Percentiles rank a stretch among this genome's conserved stretches.
phyloP scores from a whole-genome alignment of 2,329 filamentous ascomycete species.

The Fusarium sp. region DNA sequence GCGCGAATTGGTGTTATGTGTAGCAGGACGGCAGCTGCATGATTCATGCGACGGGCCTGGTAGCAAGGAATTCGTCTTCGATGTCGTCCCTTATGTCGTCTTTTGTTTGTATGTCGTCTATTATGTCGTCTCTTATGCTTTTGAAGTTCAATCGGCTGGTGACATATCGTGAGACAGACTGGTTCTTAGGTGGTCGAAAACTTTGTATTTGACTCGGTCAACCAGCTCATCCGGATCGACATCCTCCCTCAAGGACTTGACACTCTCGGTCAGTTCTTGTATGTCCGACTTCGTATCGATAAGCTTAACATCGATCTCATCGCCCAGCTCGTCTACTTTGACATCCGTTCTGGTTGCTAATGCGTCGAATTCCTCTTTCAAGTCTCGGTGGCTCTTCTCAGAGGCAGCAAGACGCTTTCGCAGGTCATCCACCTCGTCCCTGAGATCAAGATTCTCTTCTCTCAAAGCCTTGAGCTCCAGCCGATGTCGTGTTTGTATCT shows the following conservation, averaged over 20 bases:
- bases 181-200: constrained; percentile 4
- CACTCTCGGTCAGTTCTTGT: background rate
- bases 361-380: constrained; percentile 4
- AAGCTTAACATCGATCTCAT: background rate
- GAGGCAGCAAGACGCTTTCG: background rate
- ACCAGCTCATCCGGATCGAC: constrained; percentile 4
- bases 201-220: constrained; percentile 5
- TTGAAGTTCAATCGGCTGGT: background rate
- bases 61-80: background rate
- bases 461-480: background rate
- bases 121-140: background rate
- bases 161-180: constrained; percentile 3
- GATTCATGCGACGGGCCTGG: background rate
- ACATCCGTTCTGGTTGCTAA: background rate
- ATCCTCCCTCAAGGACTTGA: background rate
- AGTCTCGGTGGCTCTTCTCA: background rate
- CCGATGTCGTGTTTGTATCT: background rate
- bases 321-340: background rate
- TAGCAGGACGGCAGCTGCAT: background rate
- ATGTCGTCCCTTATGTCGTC: too few relatives aligned
- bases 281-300: background rate
- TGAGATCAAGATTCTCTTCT: constrained; percentile 9
- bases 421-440: constrained; percentile 4
- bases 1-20: background rate
- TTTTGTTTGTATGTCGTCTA: too few relatives aligned